phyloP scores from a whole-genome alignment of 176 grass and related monocot species.

The Typha latifolia region DNA sequence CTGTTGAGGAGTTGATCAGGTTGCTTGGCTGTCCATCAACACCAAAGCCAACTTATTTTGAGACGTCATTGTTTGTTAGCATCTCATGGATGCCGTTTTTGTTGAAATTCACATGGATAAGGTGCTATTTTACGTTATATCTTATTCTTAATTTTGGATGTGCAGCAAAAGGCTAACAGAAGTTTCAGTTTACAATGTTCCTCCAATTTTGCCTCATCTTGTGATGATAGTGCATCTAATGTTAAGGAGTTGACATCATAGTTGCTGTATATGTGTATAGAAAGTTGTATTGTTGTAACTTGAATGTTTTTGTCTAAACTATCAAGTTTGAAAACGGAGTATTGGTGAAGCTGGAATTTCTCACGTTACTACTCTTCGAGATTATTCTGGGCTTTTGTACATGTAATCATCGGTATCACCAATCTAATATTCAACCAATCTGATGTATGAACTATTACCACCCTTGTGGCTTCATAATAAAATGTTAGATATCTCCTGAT shows the following conservation, averaged over 20 bases:
- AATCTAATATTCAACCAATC: no score
- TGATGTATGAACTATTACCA: no score
- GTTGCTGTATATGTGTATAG: conserved; percentile 2
- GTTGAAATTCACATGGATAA: conserved; percentile 54
- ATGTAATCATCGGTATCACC: no score
- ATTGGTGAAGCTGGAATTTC: no score
- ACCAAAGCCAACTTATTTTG: conserved; percentile 84
- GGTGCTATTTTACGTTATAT: conserved; percentile 40
- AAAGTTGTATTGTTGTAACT: not conserved
- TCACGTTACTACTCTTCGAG: no score
- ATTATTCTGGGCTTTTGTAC: no score
- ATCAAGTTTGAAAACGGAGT: not conserved
- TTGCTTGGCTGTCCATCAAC: conserved; percentile 58
- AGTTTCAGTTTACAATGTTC: conserved; percentile 17
- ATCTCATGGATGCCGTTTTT: conserved; percentile 31
- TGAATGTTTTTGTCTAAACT: not conserved
- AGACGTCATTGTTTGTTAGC: conserved; percentile 22
- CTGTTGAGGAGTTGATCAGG: conserved; percentile 64
- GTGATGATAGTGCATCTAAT: conserved; percentile 9
- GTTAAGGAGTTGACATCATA: not conserved
- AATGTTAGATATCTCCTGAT: no score
- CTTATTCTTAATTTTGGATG: conserved; percentile 35
- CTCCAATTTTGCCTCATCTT: conserved; percentile 26
- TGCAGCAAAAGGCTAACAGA: conserved; percentile 41
- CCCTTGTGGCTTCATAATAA: no score